A percentile compares a stretch with the other conserved stretches of the same genome.
phyloP scores from a whole-genome alignment of 805 yeast genomes.

The Starmera caribaea region DNA sequence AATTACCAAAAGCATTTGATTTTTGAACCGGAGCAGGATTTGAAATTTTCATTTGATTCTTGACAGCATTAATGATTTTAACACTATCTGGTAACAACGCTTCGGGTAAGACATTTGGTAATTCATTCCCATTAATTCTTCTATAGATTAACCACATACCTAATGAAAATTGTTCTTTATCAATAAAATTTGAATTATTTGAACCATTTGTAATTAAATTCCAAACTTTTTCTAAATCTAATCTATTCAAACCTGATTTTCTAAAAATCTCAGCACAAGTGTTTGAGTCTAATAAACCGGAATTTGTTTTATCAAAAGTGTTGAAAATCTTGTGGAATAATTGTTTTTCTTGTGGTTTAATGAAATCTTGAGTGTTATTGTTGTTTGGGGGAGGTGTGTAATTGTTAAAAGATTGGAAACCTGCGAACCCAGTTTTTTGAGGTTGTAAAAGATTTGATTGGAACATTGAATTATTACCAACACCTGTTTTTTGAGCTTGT shows the following conservation, averaged over 20 bases:
- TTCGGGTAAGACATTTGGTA: conserved; percentile 78
- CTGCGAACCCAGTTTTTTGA: conserved; percentile 20
- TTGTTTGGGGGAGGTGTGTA: conserved; percentile 20
- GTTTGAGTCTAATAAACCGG: conserved; percentile 69
- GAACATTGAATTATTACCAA: conserved; percentile 30
- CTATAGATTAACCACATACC: conserved; percentile 97
- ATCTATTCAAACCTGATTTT: conserved; percentile 80
- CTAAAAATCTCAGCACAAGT: conserved; percentile 81
- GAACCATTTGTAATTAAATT: conserved; percentile 75
- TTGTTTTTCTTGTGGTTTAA: conserved; percentile 78
- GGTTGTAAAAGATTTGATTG: conserved; percentile 24
- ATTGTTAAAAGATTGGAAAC: conserved; percentile 15
- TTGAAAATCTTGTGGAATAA: conserved; percentile 81
- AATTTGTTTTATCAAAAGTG: conserved; percentile 68
- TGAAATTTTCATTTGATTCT: conserved; percentile 31
- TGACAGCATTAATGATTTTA: conserved; percentile 63
- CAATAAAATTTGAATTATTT: conserved; percentile 55
- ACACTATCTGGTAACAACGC: conserved; percentile 85
- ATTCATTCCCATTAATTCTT: conserved; percentile 76
- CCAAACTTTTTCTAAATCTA: conserved; percentile 89
- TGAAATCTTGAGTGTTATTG: conserved; percentile 38
- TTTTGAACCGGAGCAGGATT: background rate
- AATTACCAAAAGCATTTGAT: conserved; percentile 6
- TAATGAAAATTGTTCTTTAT: conserved; percentile 86
- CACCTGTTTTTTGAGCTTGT: conserved; percentile 60